Base-by-base conservation (phyloP, 768 basidiomycete species). In the Kwoniella shandongensis region DNA sequence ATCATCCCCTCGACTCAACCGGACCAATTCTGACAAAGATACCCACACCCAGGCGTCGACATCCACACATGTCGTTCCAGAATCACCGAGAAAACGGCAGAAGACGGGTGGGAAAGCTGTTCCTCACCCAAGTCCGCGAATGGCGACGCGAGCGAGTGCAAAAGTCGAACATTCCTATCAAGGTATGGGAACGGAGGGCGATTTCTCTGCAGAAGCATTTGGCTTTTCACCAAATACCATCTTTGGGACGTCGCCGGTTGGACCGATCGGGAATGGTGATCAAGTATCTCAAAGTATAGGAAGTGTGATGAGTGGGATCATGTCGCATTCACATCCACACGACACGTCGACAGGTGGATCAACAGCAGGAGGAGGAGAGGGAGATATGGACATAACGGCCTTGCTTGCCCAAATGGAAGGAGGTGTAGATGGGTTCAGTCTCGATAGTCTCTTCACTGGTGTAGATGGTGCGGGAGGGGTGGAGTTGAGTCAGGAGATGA, bases 161-260 rank as follows among this genome's bases (percentile, higher is more conserved):
- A 61, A 52, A 54, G n/a, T 26, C 2, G 54, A 55, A n/a, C n/a
- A n/a, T n/a, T n/a, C 18, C 30, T 15, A 23, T 35, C 4, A 6
- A 7, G 44, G 54, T 40, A 27, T 5, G 15, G 44, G 51, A 8
- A 26, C 36, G 11, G 56, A 32, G 6, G 32, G 32, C 32, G 32
- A 52, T 30, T 47, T 54, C 27, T 44, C 32, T 11, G 48, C 49
- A 3, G 56, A 59, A 39, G 40, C 59, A 51, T 57, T 62, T 54
- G 53, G 53, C 8, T 65, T 65, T 29, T 65, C 63, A 20, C 63
- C 63, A 2, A 47, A 52, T 38, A 55, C 57, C 22, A 23, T 61
- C 18, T 65, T 65, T 44, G 60, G 60, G 25, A 65, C 63, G 41
- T 65, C 64, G n/a, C 64, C 64, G 23, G 64, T 60, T 50, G 51